Base-by-base conservation (phyloP, 2,329 filamentous ascomycete species). In the Aschersonia sp. region DNA sequence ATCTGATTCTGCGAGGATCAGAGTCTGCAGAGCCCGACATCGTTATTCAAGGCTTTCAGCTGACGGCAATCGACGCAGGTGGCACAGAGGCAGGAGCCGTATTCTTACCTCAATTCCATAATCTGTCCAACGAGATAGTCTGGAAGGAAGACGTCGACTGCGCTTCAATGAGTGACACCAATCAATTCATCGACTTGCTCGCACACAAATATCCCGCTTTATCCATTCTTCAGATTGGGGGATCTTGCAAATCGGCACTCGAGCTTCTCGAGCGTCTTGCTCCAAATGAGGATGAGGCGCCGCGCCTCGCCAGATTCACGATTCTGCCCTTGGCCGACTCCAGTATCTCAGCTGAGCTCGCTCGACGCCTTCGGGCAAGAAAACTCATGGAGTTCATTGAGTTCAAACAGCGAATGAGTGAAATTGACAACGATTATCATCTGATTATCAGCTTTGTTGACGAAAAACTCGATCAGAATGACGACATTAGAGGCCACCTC, bases 21-120 rank as follows among this genome's bases (percentile, higher is more conserved):
- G 55, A 53, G 1, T 61, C 61, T 51, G 51, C 53, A 0, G 47
- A 56, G 0, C 63, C 66, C 1, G 60, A 64, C 6, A 61, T 78
- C 4, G 51, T 69, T 4, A 59, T 76, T 38, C 65, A 69, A 28
- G 70, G 72, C 0, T 59, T 78, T 20, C 58, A 61, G 3, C 66
- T 75, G 47, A 68, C 66, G 2, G 54, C 53, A 1, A 53, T 75
- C 9, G 52, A 61, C 0, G 49, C 51, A 2, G 51, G 59, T 3
- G 52, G 60, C 0, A 51, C 56, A 4, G 55, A 51, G 0, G 51
- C 55, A 0, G 59, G 54, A 0, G 60, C 56, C 9, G 40, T 9
- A 1, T 77, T 73, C 51, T 53, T 78, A 6, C 68, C 72, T 0
- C 71, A 68, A 30, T 65, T 75, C 51, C 69, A 66, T 32, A 70